Evolutionary conservation across 768 basidiomycete genomes (phyloP), one percentile per base, ranked within the genome.

Genomic region (Russula olivacea): DNA sequence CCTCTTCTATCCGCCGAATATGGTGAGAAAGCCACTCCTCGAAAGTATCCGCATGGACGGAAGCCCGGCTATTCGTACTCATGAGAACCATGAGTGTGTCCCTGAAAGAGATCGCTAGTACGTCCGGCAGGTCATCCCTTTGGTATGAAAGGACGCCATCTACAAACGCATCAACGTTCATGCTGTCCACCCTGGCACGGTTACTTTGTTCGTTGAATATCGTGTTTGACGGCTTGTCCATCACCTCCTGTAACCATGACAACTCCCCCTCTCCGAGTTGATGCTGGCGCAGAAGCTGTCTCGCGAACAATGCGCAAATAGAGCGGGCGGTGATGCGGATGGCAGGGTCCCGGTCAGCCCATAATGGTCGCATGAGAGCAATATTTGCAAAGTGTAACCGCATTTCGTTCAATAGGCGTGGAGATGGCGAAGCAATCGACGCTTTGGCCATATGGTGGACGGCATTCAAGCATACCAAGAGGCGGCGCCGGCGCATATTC

Each of bases 11-110:
- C 9, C 61, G n/a, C 49, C 4, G 48, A 43, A 56, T 38, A n/a
- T 56, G 55, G 7, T 17, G 15, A 34, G 21, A 41, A 34, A 61
- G 36, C n/a, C 10, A 10, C 23, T 9, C 17, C 6, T 34, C 12
- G 15, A 56, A 50, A 14, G 21, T 23, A 21, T 40, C 7, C 11
- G 34, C 25, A 5, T 2, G 47, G 34, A 61, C 9, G 30, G 19
- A n/a, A 15, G 21, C 23, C 55, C 23, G 36, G 48, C 25, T 48
- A 34, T 32, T 55, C 34, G 30, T 23, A 2, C 17, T 38, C 61
- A 47, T 58, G 8, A 63, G 50, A 38, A 58, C 58, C 15, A 11
- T 23, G 23, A 63, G 61, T 6, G 61, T 63, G 3, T 58, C 48
- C 2, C 21, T 32, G 43, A 57, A 57, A 21, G 14, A 14, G 14